These are phyloP conservation scores for Penicillium sp. DNA, from an alignment of 2,329 filamentous ascomycete genomes.

Conservation along the genomic window DNA sequence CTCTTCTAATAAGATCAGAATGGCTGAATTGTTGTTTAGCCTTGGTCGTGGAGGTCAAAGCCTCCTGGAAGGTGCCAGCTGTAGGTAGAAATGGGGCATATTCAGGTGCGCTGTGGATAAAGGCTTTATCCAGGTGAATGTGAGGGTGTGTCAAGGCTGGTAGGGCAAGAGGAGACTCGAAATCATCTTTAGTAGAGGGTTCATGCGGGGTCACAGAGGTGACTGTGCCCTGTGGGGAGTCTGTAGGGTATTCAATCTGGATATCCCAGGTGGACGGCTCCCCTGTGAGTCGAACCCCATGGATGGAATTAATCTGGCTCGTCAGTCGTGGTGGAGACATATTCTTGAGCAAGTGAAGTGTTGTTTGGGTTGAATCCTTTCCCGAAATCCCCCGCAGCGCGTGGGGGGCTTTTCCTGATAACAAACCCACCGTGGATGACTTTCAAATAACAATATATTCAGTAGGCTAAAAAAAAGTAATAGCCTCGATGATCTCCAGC, in stretches of 20 bases:
- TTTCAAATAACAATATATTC: not conserved
- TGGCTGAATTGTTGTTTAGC: slow-evolving; percentile 65
- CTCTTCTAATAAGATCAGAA: slow-evolving; percentile 63
- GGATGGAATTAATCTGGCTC: slow-evolving; percentile 18
- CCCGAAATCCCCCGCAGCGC: not conserved
- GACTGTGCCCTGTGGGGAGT: slow-evolving; percentile 24
- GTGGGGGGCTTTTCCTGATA: not conserved
- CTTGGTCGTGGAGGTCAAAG: slow-evolving; percentile 56
- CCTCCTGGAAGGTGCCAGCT: slow-evolving; percentile 64
- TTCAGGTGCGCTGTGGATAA: slow-evolving; percentile 37
- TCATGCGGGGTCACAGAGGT: slow-evolving; percentile 29
- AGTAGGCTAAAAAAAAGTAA: not conserved
- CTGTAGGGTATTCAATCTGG: slow-evolving; percentile 16
- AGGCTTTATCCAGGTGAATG: slow-evolving; percentile 64
- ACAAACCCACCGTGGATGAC: not conserved
- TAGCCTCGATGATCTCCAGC: not conserved
- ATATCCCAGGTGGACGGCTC: slow-evolving; percentile 37
- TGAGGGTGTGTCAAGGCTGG: slow-evolving; percentile 69
- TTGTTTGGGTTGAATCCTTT: not conserved
- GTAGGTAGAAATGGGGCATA: slow-evolving; percentile 62
- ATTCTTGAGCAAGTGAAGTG: not conserved
- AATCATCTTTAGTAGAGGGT: not conserved
- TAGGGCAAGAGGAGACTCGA: slow-evolving; percentile 37
- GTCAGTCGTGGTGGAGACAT: slow-evolving; percentile 15
- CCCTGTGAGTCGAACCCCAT: slow-evolving; percentile 33